A percentile compares a stretch with the other conserved stretches of the same genome.
These are phyloP conservation scores for Ustilago bromivora DNA, from an alignment of 1,284 basidiomycete genomes.

Conservation along the genomic window DNA sequence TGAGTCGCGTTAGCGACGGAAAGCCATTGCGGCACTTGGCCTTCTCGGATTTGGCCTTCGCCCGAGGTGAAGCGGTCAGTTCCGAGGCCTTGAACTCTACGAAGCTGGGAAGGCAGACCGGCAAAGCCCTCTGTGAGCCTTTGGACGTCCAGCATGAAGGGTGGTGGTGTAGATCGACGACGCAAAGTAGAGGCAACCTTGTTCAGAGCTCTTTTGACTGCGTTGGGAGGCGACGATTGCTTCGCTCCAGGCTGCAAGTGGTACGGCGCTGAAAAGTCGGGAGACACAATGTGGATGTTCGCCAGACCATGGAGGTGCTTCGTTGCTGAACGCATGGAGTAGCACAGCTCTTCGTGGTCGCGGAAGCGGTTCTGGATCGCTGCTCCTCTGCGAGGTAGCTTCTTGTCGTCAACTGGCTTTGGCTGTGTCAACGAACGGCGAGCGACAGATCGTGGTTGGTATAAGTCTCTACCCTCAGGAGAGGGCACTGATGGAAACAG, in stretches of 20 bases:
- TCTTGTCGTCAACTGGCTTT: background rate
- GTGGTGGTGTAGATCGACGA: constrained; percentile 6
- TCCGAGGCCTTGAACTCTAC: constrained; percentile 33
- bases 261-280: constrained; percentile 53
- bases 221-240: background rate
- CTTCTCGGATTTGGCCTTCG: constrained; percentile 45
- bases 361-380: constrained; percentile 46
- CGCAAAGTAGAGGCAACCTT: background rate
- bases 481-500: constrained; percentile 30
- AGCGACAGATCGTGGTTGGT: background rate
- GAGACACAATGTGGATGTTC: constrained; percentile 52
- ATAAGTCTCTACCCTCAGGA: background rate
- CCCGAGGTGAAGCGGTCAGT: constrained; percentile 45
- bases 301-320: constrained; percentile 42
- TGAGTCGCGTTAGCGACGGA: constrained; percentile 7
- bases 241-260: constrained; percentile 38
- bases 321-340: constrained; percentile 40
- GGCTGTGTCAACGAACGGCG: background rate
- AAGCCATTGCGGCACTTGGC: constrained; percentile 58
- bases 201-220: background rate
- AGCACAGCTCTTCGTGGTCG: constrained; percentile 56
- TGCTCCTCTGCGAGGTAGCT: constrained; percentile 12
- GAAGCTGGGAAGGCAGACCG: constrained; percentile 44
- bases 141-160: constrained; percentile 28
- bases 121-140: constrained; percentile 26